These are phyloP conservation scores for Pulveroboletus frians DNA, from an alignment of 768 basidiomycete species.

Conservation along the genomic window DNA sequence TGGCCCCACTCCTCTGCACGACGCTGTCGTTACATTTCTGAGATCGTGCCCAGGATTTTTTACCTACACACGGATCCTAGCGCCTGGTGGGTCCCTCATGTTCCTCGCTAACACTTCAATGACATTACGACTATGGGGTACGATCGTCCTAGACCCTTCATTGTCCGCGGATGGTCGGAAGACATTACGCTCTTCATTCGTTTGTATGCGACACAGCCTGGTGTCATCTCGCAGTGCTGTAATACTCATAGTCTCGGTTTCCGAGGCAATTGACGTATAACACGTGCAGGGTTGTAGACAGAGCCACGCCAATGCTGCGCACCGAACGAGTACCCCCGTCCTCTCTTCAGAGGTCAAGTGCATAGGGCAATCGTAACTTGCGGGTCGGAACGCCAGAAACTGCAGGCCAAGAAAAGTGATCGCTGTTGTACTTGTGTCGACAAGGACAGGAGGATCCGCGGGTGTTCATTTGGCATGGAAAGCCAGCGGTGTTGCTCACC, in stretches of 20 bases:
- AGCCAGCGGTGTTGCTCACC: neutral
- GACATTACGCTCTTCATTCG: neutral
- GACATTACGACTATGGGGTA: neutral
- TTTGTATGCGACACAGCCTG: neutral
- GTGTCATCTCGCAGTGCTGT: conserved; percentile 6
- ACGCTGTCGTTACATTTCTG: conserved; percentile 3
- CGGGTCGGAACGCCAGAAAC: conserved; percentile 20
- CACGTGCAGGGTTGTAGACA: neutral
- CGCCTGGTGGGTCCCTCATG: neutral
- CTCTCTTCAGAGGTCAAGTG: neutral
- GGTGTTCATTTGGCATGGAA: conserved; percentile 3
- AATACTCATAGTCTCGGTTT: neutral
- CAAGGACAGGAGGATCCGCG: conserved; percentile 7
- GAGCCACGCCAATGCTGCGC: neutral
- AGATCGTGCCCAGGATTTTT: neutral
- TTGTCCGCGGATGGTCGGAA: conserved; percentile 12
- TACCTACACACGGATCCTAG: neutral
- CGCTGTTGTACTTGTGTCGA: conserved; percentile 2
- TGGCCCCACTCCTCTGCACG: neutral
- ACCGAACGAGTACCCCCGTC: neutral
- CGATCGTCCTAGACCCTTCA: conserved; percentile 1
- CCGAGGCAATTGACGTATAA: neutral
- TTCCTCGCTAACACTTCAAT: neutral
- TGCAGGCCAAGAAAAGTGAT: conserved; percentile 1
- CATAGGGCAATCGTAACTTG: neutral